Evolutionary conservation across 2,329 filamentous ascomycete species (phyloP).

Genomic region (Blastomyces percursus): DNA sequence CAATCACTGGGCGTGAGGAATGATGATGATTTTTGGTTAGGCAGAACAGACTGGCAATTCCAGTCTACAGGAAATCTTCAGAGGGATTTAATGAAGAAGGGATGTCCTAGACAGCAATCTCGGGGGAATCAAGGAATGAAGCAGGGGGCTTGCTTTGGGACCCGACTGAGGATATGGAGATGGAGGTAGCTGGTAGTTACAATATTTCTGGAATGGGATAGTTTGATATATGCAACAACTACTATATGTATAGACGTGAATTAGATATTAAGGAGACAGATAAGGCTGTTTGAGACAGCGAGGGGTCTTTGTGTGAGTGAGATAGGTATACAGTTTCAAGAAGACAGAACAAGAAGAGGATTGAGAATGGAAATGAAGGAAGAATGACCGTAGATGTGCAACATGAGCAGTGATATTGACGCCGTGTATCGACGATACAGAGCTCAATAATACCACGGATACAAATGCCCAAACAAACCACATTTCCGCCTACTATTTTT

Average conservation of each 20-base stretch:
- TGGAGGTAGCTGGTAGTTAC: background rate
- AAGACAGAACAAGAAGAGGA: background rate
- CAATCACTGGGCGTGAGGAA: background rate
- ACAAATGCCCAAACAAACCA: background rate
- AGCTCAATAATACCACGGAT: background rate
- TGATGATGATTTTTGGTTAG: too few relatives aligned
- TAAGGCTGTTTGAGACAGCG: background rate
- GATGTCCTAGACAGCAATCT: background rate
- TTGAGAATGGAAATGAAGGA: background rate
- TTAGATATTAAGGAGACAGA: background rate
- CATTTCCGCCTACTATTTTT: background rate
- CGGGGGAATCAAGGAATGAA: background rate
- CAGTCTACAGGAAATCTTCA: background rate
- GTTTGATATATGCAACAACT: background rate
- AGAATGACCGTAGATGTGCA: background rate
- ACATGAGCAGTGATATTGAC: background rate
- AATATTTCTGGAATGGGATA: background rate
- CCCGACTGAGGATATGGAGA: background rate
- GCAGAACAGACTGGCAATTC: background rate
- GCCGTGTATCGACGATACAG: background rate
- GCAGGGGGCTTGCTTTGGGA: background rate
- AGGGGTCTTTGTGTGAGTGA: background rate
- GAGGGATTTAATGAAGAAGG: background rate
- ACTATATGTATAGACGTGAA: background rate
- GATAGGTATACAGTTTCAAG: background rate